Base-by-base conservation (phyloP, 345 rosid species). In the Acer negundo region DNA sequence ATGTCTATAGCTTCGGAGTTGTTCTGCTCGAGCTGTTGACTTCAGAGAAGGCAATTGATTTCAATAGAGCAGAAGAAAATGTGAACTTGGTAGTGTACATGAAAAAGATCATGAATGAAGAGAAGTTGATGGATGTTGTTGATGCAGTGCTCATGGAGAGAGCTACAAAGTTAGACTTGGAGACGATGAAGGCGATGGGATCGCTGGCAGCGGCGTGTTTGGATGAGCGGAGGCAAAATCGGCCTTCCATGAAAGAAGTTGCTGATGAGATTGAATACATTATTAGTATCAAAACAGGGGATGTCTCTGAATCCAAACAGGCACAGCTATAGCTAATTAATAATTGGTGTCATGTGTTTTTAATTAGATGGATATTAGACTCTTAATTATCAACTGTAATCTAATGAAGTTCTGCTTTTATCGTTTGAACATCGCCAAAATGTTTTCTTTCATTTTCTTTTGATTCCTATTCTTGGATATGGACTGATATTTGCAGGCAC, bases 211-310 rank as follows among this genome's bases (percentile, higher is more conserved):
- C 84, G 72, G 70, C 75, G 7, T 90, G 92, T 76, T 62, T 88
- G 86, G 92, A 90, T 67, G 92, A 90, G 8, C 76, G 78, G 64
- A 84, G 94, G 73, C 88, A 88, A 79, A 83, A 87, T 58, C 77
- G 94, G 61, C 94, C 94, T 56, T 79, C 93, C 1, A 90, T 90
- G 90, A 90, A 90, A 80, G 88, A 88, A 80, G 89, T 85, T 12
- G 84, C 85, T 0, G 85, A 83, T 63, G 90, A 88, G 78, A 85
- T 90, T 31, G 87, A 89, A 72, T 88, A 88, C 62, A 82, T 89
- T n/a, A 67, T 81, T 16, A 84, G 83, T 22, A 55, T 84, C 55
- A 74, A 75, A 1, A 62, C 47, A 16, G 78, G 70, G 44, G 47
- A 64, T 6, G 1, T 17, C 51, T 74, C 77, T 47, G 46, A 71